phyloP scores from a whole-genome alignment of 306 rosid genomes.

The apple (Malus domestica) region ASM211411v1 NC_041796.1:9619001-9619500 shows the following conservation, averaged over 20 bases:
- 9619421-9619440: conserved; percentile 88
- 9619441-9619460: conserved; percentile 99
- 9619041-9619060: conserved; percentile 75
- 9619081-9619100: conserved; percentile 96
- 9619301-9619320: conserved; percentile 16
- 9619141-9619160: conserved; percentile 95
- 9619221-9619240: conserved; percentile 9
- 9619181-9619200: conserved; percentile 92
- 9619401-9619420: conserved; percentile 96
- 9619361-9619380: conserved; percentile 94
- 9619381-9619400: conserved; percentile 86
- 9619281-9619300: not conserved
- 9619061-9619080: conserved; percentile 72
- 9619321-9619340: conserved; percentile 99
- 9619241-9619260: not conserved
- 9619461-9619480: conserved; percentile 75
- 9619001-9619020: conserved; percentile 89
- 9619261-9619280: not conserved
- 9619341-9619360: conserved; percentile 92
- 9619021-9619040: conserved; percentile 93
- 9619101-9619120: conserved; percentile 94
- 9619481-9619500: conserved; percentile 74
- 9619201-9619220: conserved; percentile 5
- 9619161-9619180: conserved; percentile 98
- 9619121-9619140: conserved; percentile 84